These are phyloP conservation scores for Colletotrichum nymphaeae DNA, from an alignment of 2,329 filamentous ascomycete species.

Conservation along the genomic window DNA sequence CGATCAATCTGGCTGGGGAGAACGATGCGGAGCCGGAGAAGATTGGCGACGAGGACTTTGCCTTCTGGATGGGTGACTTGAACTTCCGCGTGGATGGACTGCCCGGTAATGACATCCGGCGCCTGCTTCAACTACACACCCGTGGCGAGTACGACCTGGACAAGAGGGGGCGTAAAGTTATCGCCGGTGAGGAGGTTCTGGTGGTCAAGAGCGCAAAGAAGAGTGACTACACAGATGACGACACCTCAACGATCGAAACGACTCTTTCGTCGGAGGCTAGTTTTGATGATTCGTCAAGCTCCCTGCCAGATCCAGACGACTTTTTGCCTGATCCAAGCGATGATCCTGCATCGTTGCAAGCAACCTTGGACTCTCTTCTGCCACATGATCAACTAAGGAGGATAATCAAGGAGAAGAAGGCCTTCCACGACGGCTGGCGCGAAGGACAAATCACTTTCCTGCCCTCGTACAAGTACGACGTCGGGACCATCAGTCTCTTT, in stretches of 20 bases:
- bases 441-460: slow-evolving; percentile 91
- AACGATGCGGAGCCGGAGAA: slow-evolving; percentile 73
- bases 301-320: slow-evolving; percentile 72
- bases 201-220: slow-evolving; percentile 41
- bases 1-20: slow-evolving; percentile 74
- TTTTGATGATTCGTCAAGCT: slow-evolving; percentile 52
- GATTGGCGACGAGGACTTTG: slow-evolving; percentile 91
- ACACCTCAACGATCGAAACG: slow-evolving; percentile 49
- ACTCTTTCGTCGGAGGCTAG: slow-evolving; percentile 41
- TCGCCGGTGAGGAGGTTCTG: slow-evolving; percentile 55
- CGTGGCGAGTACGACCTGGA: slow-evolving; percentile 78
- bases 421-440: slow-evolving; percentile 91
- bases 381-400: slow-evolving; percentile 88
- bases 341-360: slow-evolving; percentile 88
- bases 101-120: slow-evolving; percentile 89
- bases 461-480: slow-evolving; percentile 97
- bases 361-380: slow-evolving; percentile 86
- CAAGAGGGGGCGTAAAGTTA: slow-evolving; percentile 50
- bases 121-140: slow-evolving; percentile 85
- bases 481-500: slow-evolving; percentile 91
- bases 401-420: slow-evolving; percentile 79
- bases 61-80: slow-evolving; percentile 96
- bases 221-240: slow-evolving; percentile 58
- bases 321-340: slow-evolving; percentile 75
- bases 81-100: slow-evolving; percentile 93